Conservation (phyloP, 2,329 filamentous ascomycete genomes). For the Zopfia rhizophila region DNA sequence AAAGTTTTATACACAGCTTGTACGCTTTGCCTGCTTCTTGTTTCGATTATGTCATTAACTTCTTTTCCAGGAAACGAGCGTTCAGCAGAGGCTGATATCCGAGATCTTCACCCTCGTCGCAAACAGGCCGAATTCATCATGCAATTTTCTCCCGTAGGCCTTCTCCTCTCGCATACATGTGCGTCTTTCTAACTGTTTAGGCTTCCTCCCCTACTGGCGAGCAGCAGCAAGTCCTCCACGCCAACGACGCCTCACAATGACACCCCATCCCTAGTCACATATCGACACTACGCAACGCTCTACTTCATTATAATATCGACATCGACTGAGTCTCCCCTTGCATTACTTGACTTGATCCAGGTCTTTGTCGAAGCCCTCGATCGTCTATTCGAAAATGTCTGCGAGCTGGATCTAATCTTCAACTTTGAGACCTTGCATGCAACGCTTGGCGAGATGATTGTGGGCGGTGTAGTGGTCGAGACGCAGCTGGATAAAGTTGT, state of each 20-base stretch:
- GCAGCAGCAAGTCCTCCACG: slow-evolving; percentile 56
- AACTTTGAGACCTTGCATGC: slow-evolving; percentile 98
- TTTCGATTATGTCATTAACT: slow-evolving; percentile 7
- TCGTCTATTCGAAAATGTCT: slow-evolving; percentile 96
- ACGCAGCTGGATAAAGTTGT: slow-evolving; percentile 90
- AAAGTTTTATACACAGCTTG: slow-evolving; percentile 98
- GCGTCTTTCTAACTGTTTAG: slow-evolving; percentile 64
- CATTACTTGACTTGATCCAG: slow-evolving; percentile 95
- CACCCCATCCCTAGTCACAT: slow-evolving; percentile 93
- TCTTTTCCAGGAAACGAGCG: slow-evolving; percentile 82
- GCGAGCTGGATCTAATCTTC: slow-evolving; percentile 97
- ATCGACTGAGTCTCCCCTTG: slow-evolving; percentile 93
- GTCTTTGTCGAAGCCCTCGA: slow-evolving; percentile 98
- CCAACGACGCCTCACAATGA: slow-evolving; percentile 77
- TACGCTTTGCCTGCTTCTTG: slow-evolving; percentile 61
- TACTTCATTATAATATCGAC: slow-evolving; percentile 99
- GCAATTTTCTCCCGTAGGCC: slow-evolving; percentile 87
- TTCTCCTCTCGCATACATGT: slow-evolving; percentile 31
- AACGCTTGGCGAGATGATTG: slow-evolving; percentile 90
- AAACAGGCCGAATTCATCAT: slow-evolving; percentile 88
- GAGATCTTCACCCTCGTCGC: slow-evolving; percentile 98
- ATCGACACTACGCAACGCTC: slow-evolving; percentile 96
- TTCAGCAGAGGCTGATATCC: slow-evolving; percentile 94
- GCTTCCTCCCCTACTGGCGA: slow-evolving; percentile 71
- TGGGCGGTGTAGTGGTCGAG: slow-evolving; percentile 93